Base-by-base conservation (phyloP, 331 rosid species). In the Telfairia occidentalis region DNA sequence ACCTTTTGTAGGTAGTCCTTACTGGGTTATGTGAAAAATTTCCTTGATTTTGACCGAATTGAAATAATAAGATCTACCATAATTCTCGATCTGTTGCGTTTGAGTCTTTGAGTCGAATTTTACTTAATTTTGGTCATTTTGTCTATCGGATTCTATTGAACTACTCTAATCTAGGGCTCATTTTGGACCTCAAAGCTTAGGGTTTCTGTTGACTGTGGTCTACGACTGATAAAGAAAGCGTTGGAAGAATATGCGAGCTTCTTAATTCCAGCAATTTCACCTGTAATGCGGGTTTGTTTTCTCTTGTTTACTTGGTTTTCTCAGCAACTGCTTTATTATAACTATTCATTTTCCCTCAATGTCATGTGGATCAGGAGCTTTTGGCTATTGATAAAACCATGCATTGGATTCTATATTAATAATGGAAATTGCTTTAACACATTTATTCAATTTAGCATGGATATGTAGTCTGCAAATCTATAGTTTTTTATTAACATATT, bases 1-100 rank as follows among this genome's bases (percentile, higher is more conserved):
- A 71, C 75, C 37, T 70, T 66, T 45, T 43, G 57, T 71, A 71
- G 75, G 75, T 71, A 28, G 35, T 71, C 2, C 7, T 21, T 18
- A 34, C 7, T 28, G 38, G 35, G 9, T 9, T 45, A 9, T 43
- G 42, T 70, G 75, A 45, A 34, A 13, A 5, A 2, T 23, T 48
- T 48, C 34, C 54, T 46, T 48, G 75, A 46, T 69, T 43, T 69
- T 13, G 19, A 28, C 8, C 15, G 74, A 26, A 7, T 69, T 24
- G 21, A 13, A 16, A 29, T 71, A 71, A 48, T 46, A 48, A 71
- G 75, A 48, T 46, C 75, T 71, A 10, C 16, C 24, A 9, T 28
- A 71, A 71, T 48, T 48, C 15, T 71, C 21, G 42, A 29, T 71
- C 75, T 48, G 48, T 42, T 26, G 59, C n/a, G 55, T 18, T 29